Evolutionary conservation across 2,329 filamentous ascomycete species (phyloP).

Genomic region (Chaetomium globosum): DNA sequence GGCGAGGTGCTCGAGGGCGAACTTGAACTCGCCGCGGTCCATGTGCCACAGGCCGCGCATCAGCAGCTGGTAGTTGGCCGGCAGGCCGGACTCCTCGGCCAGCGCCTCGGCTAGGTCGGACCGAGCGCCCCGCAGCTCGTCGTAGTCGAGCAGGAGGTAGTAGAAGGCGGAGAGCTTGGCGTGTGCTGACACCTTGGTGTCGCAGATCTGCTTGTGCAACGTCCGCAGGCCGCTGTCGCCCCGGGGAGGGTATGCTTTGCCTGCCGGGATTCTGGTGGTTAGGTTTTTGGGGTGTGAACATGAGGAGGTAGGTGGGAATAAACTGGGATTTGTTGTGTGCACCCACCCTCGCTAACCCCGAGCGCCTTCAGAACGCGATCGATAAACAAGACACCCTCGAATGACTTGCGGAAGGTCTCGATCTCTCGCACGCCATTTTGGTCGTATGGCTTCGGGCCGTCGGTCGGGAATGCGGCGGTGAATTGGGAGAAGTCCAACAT

Average conservation of each 20-base stretch:
- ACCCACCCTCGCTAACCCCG: constrained; percentile 67
- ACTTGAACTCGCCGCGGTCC: constrained; percentile 70
- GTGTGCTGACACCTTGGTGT: constrained; percentile 65
- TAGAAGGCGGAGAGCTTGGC: constrained; percentile 83
- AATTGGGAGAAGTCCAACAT: constrained; percentile 71
- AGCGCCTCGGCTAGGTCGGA: constrained; percentile 59
- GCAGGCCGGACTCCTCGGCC: constrained; percentile 65
- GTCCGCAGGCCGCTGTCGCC: constrained; percentile 67
- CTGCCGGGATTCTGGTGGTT: constrained; percentile 38
- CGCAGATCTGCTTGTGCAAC: constrained; percentile 70
- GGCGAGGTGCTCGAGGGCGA: constrained; percentile 73
- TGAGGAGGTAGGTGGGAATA: neutral
- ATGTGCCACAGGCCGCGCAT: constrained; percentile 82
- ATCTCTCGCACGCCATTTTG: constrained; percentile 64
- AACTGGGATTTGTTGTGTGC: neutral
- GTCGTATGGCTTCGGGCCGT: constrained; percentile 64
- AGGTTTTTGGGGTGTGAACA: constrained; percentile 34
- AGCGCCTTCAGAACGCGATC: constrained; percentile 74
- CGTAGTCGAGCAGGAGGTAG: constrained; percentile 79
- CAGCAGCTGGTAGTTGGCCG: constrained; percentile 75
- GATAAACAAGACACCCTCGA: constrained; percentile 75
- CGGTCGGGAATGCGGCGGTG: constrained; percentile 66
- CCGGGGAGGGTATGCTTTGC: constrained; percentile 73
- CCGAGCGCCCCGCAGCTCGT: constrained; percentile 53
- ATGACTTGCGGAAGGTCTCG: constrained; percentile 64